Evolutionary conservation across 306 rosid genomes (phyloP).

Genomic region (Dicorynia guianensis): DNA sequence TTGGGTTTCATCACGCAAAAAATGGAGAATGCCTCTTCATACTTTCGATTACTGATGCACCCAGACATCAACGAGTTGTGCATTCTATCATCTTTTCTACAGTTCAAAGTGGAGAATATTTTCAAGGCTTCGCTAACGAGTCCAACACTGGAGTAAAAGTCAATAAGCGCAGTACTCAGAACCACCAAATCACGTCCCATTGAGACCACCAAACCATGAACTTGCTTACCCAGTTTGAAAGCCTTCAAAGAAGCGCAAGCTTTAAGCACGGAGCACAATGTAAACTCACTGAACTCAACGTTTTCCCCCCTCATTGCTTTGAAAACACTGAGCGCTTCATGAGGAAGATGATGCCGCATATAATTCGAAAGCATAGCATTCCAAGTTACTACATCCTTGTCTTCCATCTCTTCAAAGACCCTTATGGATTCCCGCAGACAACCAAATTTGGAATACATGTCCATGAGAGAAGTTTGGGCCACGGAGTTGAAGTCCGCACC

Average conservation of each 20-base stretch:
- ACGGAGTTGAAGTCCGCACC: conserved; percentile 56
- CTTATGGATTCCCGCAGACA: conserved; percentile 41
- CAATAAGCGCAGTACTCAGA: conserved; percentile 70
- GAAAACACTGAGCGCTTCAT: conserved; percentile 53
- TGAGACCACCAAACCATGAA: conserved; percentile 69
- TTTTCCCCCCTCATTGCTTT: conserved; percentile 59
- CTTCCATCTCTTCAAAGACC: conserved; percentile 66
- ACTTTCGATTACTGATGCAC: conserved; percentile 56
- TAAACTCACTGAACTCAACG: conserved; percentile 58
- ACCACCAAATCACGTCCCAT: conserved; percentile 68
- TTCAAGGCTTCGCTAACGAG: conserved; percentile 56
- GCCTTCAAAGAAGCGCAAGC: conserved; percentile 63
- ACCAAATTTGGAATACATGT: conserved; percentile 64
- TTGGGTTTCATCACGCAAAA: conserved; percentile 61
- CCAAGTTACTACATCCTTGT: conserved; percentile 71
- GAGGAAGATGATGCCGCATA: conserved; percentile 52
- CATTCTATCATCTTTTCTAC: conserved; percentile 56
- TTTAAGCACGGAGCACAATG: conserved; percentile 72
- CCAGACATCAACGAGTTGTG: conserved; percentile 65
- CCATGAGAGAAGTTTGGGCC: conserved; percentile 58
- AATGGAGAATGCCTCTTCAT: conserved; percentile 52
- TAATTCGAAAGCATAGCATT: conserved; percentile 58
- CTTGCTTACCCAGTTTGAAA: conserved; percentile 62
- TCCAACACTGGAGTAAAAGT: conserved; percentile 62
- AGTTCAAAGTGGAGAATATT: conserved; percentile 50